These are phyloP conservation scores for Medicago truncatula DNA, from an alignment of 306 rosid genomes.

Conservation along the genomic window MtrunA17r5.0-ANR NC_053047.1:31763001-31763500, in stretches of 20 bases:
- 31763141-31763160: conserved; percentile 14
- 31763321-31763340: not conserved
- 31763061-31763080: conserved; percentile 40
- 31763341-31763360: not conserved
- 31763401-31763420: not conserved
- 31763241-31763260: conserved; percentile 31
- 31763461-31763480: not conserved
- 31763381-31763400: not conserved
- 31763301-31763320: not conserved
- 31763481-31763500: not conserved
- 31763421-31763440: not conserved
- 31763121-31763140: conserved; percentile 18
- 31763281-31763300: not conserved
- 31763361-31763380: not conserved
- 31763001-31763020: conserved; percentile 42
- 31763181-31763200: conserved; percentile 36
- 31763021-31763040: conserved; percentile 41
- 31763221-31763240: conserved; percentile 9
- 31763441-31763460: not conserved
- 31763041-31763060: conserved; percentile 49
- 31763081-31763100: conserved; percentile 35
- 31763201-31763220: conserved; percentile 40
- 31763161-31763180: conserved; percentile 27
- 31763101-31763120: conserved; percentile 33
- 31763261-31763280: conserved; percentile 42